Conservation (phyloP, 176 grass and related monocot genomes). For the Triticum timopheevii region DNA sequence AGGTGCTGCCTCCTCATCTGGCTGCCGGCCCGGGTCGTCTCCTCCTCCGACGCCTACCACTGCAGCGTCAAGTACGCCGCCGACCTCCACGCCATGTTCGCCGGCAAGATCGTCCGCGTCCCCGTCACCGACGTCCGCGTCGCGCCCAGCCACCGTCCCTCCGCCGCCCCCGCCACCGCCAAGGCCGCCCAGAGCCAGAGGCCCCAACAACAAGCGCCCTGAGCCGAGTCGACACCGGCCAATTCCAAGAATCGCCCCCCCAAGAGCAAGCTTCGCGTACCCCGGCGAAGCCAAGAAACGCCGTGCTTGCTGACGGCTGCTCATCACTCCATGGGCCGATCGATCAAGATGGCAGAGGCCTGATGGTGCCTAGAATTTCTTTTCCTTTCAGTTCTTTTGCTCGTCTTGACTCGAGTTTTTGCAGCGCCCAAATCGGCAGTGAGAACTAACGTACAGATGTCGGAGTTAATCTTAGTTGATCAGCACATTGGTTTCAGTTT, state of each 20-base stretch:
- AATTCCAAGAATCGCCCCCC: neutral
- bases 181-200: neutral
- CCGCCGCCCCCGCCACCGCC: neutral
- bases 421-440: neutral
- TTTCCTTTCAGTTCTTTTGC: neutral
- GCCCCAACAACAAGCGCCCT: neutral
- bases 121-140: slow-evolving; percentile 4
- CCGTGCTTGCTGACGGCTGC: neutral
- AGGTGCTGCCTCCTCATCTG: slow-evolving; percentile 11
- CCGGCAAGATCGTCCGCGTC: slow-evolving; percentile 26
- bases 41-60: slow-evolving; percentile 27
- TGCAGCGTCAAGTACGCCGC: slow-evolving; percentile 46
- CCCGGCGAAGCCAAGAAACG: neutral
- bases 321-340: neutral
- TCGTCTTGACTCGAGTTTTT: neutral
- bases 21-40: slow-evolving; percentile 13
- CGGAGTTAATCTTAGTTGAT: neutral
- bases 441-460: neutral
- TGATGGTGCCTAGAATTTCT: neutral
- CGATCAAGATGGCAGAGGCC: neutral
- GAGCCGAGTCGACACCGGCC: neutral
- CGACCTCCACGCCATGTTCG: slow-evolving; percentile 36
- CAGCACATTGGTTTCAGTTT: neutral
- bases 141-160: neutral
- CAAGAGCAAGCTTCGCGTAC: neutral